A percentile compares a stretch with the other conserved stretches of the same genome.
Evolutionary conservation across 2,329 filamentous ascomycete species (phyloP).

Genomic region (Trematosphaeria pertusa): DNA sequence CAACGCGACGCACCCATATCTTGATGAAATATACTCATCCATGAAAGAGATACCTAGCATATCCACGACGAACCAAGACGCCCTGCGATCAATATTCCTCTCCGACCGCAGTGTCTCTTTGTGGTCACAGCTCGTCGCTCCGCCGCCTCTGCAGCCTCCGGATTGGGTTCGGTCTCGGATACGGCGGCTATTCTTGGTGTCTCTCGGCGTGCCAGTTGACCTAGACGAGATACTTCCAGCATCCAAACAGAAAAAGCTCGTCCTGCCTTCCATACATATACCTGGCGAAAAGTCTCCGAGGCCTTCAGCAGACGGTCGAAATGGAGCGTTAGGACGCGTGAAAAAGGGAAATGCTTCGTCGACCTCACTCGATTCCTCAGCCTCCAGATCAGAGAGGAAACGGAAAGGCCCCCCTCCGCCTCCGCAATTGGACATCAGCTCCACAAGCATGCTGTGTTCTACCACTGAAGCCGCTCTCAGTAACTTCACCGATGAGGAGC

Average conservation of each 20-base stretch:
- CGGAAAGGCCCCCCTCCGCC: constrained; percentile 68
- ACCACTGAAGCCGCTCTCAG: constrained; percentile 84
- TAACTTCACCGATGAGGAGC: constrained; percentile 79
- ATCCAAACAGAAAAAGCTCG: constrained; percentile 96
- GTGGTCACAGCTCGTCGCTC: constrained; percentile 95
- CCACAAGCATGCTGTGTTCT: constrained; percentile 77
- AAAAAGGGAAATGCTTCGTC: constrained; percentile 49
- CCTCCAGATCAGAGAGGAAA: constrained; percentile 51
- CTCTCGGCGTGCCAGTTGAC: constrained; percentile 93
- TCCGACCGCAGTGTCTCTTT: constrained; percentile 87
- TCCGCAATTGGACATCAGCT: constrained; percentile 79
- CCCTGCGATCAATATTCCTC: constrained; percentile 60
- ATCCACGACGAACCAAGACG: constrained; percentile 38
- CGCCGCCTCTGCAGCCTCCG: constrained; percentile 90
- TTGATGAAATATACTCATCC: constrained; percentile 65
- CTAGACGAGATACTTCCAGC: constrained; percentile 96
- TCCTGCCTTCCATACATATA: constrained; percentile 77
- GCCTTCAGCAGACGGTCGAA: constrained; percentile 48
- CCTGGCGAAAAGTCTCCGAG: constrained; percentile 47
- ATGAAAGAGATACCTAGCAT: constrained; percentile 53
- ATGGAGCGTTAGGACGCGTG: constrained; percentile 45
- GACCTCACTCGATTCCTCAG: constrained; percentile 47
- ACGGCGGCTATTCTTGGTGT: constrained; percentile 91
- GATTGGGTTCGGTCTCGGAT: constrained; percentile 98
- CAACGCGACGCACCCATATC: constrained; percentile 68